Evolutionary conservation across 2,329 filamentous ascomycete species (phyloP).

Genomic region (Aspergillus sp.): DNA sequence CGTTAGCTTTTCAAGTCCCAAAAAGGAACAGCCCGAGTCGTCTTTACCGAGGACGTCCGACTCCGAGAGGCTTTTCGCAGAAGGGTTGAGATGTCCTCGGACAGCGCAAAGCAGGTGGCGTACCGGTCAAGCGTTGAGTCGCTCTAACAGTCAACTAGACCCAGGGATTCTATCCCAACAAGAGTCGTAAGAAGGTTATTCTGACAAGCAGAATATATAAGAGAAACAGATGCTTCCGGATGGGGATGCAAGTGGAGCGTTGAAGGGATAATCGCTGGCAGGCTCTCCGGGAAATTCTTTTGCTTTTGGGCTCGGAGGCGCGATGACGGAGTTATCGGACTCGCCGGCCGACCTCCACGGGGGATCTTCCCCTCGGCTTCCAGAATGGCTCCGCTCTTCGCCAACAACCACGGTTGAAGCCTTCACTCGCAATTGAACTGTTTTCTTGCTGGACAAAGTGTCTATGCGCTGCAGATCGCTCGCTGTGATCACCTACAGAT

Average conservation of each 20-base stretch:
- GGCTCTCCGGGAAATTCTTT: slow-evolving; percentile 38
- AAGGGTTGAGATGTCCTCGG: slow-evolving; percentile 1
- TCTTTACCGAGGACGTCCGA: neutral
- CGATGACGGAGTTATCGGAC: slow-evolving; percentile 43
- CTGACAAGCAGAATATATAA: neutral
- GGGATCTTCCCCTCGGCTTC: slow-evolving; percentile 6
- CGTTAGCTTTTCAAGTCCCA: neutral
- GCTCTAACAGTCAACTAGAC: neutral
- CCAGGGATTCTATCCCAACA: neutral
- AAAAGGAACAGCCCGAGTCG: neutral
- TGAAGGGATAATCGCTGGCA: slow-evolving; percentile 9
- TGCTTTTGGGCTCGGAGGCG: slow-evolving; percentile 26
- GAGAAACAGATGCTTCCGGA: slow-evolving; percentile 5
- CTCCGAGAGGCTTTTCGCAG: slow-evolving; percentile 1
- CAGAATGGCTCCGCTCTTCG: neutral
- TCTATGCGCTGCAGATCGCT: neutral
- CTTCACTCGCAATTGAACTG: neutral
- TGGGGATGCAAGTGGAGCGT: slow-evolving; percentile 5
- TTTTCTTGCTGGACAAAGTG: neutral
- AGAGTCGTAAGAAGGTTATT: neutral
- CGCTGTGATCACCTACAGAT: neutral
- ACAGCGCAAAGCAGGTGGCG: slow-evolving; percentile 17
- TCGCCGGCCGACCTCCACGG: slow-evolving; percentile 28
- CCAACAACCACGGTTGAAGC: neutral
- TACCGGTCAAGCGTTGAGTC: neutral